Base-by-base conservation (phyloP, 1,139 yeast genomes). In the Lipomyces yarrowii region DNA sequence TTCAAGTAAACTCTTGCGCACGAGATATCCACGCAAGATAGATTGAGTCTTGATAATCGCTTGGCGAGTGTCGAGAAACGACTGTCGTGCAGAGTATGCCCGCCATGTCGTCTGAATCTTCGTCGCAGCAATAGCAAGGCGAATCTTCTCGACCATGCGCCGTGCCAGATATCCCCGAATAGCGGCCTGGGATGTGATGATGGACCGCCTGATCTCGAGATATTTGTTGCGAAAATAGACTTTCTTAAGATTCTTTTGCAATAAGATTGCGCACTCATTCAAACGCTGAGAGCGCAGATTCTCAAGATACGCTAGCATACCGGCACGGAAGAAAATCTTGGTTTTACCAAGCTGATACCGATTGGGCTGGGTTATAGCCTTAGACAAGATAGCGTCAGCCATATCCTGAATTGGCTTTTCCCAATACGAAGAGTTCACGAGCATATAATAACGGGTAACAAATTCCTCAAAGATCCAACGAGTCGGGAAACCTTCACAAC, bases 401-500 rank as follows among this genome's bases (percentile, higher is more conserved):
- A 71, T 59, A 15, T 69, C 68, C 26, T 62, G 62, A 33, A 70
- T 64, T 3, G 70, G 59, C 13, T 59, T 82, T 56, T 86, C 83
- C 89, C 96, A 90, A 70, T 86, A 84, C 35, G 82, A 80, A 0
- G 97, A 88, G 57, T 87, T 87, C 59, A 91, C 86, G 69, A 94
- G 83, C 73, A 93, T 86, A 75, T 91, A 96, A 77, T 92, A 94
- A 74, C 98, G 86, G 70, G 88, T 87, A 55, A 94, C 97, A 81
- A 94, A 94, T 76, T 94, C 99, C 64, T 89, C 93, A 76, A 91
- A 94, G 0, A 97, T 86, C 96, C 98, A 92, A 76, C 98, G 84
- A 0, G 98, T 89, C 42, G 99, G 99, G 84, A 92, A 94, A 52
- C 99, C 99, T 61, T 97, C 98, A 80, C 98, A 93, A 10, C 98